Percentiles rank a stretch among this genome's conserved stretches.
These are phyloP conservation scores for Ceratobasidium sp. DNA, from an alignment of 1,284 basidiomycete species.

Conservation along the genomic window DNA sequence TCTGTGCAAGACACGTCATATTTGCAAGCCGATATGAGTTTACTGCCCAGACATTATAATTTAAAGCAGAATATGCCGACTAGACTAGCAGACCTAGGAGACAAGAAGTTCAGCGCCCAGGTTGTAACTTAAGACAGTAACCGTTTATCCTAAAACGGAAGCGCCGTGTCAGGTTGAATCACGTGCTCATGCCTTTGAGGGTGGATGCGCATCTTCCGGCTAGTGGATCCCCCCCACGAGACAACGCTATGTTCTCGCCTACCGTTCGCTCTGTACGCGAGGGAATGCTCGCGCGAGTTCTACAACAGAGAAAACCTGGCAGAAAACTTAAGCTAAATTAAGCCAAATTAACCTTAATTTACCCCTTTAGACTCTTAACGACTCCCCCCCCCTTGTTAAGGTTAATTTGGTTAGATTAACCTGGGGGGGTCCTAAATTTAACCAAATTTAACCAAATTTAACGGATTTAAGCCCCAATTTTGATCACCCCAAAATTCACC, in stretches of 20 bases:
- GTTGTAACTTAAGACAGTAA: neutral
- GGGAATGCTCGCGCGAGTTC: neutral
- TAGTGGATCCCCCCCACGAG: neutral
- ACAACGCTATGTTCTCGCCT: slow-evolving; percentile 3
- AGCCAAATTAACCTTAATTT: too few relatives aligned
- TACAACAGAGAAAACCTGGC: too few relatives aligned
- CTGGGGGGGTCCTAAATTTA: too few relatives aligned
- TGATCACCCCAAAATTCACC: too few relatives aligned
- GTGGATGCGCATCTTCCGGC: neutral
- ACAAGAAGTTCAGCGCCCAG: neutral
- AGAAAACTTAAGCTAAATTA: too few relatives aligned
- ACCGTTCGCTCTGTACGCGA: neutral
- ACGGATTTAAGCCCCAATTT: too few relatives aligned
- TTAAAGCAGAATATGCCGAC: neutral
- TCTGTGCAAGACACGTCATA: neutral
- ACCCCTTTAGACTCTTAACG: too few relatives aligned
- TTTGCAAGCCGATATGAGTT: neutral
- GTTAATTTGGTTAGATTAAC: too few relatives aligned
- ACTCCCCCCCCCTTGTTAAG: too few relatives aligned
- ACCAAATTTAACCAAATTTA: too few relatives aligned
- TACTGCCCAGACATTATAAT: neutral
- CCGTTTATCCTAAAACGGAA: neutral
- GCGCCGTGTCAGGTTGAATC: neutral
- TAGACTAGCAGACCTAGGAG: neutral
- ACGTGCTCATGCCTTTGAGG: neutral